Base-by-base conservation (phyloP, 805 yeast species). In the Schwanniomyces vanrijiae region DNA sequence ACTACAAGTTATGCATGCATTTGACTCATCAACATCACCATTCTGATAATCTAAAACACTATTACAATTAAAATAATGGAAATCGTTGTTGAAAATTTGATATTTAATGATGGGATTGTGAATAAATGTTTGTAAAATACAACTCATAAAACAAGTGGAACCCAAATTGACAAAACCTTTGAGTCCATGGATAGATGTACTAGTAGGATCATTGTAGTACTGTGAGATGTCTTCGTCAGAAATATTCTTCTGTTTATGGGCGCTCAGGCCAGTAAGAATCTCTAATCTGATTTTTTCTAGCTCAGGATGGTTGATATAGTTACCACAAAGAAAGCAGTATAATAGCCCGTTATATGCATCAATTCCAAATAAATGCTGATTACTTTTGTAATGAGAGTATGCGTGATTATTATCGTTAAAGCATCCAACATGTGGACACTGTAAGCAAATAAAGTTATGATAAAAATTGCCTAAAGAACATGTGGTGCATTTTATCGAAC, bases 121-220 rank as follows among this genome's bases (percentile, higher is more conserved):
- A 37, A 94, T 73, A 43, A 92, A 68, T 0, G 95, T 82, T 69
- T 94, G 99, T 35, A 94, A 67, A n/a, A 91, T 82, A 31, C 92
- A 86, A 55, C 96, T 88, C 89, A 94, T 92, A 69, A 90, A 94
- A 70, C 99, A 94, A 0, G 99, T 94, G 0, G 99, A 88, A 0
- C 99, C 99, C 84, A 92, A 82, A 64, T 92, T 92, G 43, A 90
- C 84, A 55, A 94, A 81, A 3, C 99, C 99, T 44, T 87, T 78
- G 18, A 94, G 70, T 0, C 97, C 98, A n/a, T 83, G 78, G 5
- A 81, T 73, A 1, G 91, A 86, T 44, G 77, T 77, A 55, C 60
- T 66, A 18, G 71, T 62, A 29, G 89, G 88, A 34, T 52, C 51
- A 13, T 48, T 34, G 52, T 59, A 67, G 44, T 53, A 54, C 41